These are phyloP conservation scores for Ascoidea asiatica DNA, from an alignment of 805 yeast genomes.

Conservation along the genomic window DNA sequence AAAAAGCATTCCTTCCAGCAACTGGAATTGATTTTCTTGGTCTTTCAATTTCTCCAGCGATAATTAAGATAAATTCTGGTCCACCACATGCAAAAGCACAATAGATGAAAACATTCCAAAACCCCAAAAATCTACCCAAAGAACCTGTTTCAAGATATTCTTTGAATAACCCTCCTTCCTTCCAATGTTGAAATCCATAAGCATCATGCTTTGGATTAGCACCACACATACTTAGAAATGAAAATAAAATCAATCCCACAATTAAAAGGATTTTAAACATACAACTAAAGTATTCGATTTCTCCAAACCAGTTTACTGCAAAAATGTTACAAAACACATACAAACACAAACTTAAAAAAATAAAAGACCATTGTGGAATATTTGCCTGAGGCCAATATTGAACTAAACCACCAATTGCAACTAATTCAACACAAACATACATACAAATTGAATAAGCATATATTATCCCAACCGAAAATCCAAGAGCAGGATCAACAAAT, in stretches of 20 bases:
- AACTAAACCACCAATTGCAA: slow-evolving; percentile 63
- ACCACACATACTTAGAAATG: slow-evolving; percentile 74
- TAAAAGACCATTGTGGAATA: slow-evolving; percentile 55
- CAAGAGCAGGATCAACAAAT: slow-evolving; percentile 64
- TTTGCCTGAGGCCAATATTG: slow-evolving; percentile 75
- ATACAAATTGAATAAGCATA: slow-evolving; percentile 66
- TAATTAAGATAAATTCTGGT: slow-evolving; percentile 75
- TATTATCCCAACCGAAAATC: slow-evolving; percentile 67
- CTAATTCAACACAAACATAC: slow-evolving; percentile 72
- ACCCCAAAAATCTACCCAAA: slow-evolving; percentile 60
- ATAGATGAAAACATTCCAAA: slow-evolving; percentile 49
- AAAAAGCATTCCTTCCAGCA: slow-evolving; percentile 66
- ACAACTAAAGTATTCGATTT: slow-evolving; percentile 68
- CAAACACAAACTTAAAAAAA: slow-evolving; percentile 51
- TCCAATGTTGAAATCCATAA: slow-evolving; percentile 47
- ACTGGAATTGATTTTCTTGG: slow-evolving; percentile 65
- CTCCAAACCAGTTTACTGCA: slow-evolving; percentile 70
- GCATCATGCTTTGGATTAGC: slow-evolving; percentile 66
- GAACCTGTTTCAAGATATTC: slow-evolving; percentile 38
- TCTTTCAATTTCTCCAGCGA: slow-evolving; percentile 67
- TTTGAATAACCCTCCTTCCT: slow-evolving; percentile 43
- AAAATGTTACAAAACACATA: slow-evolving; percentile 46
- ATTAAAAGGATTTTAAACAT: slow-evolving; percentile 63
- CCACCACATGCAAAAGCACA: slow-evolving; percentile 78
- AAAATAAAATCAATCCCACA: slow-evolving; percentile 60